Base-by-base conservation (phyloP, 208 protist species). In the Leishmania amazonensis region DNA sequence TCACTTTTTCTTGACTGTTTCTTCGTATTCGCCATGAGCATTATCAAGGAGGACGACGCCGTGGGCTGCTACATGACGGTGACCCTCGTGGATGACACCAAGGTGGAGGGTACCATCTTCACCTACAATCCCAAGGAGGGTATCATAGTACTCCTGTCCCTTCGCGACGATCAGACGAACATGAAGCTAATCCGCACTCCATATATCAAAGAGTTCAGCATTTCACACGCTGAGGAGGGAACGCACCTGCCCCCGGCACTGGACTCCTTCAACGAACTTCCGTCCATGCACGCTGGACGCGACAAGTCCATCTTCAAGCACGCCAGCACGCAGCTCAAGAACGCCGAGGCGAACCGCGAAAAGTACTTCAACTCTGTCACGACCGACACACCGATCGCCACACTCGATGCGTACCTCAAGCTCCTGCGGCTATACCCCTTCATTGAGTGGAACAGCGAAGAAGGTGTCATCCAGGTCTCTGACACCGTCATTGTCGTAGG, bases 271-370 rank as follows among this genome's bases (percentile, higher is more conserved):
- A 84, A 70, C 60, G 75, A 76, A 54, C 83, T 97, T 31, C 95
- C 95, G 4, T 94, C 95, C 17, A 96, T 97, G 93, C 89, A 94
- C 73, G 87, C 89, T n/a, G 93, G 88, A 13, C 88, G 89, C n/a
- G 91, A 91, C 75, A 93, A 95, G 80, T 96, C 94, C 47, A 93
- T 97, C 51, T 93, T 95, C 64, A 96, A 96, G 81, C 85, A 94
- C 53, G 91, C 90, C 31, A 96, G 83, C 47, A 87, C 83, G 38
- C 85, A 95, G 76, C 83, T 97, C n/a, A 94, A 95, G 73, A 77
- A 89, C 47, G 91, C 90, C 17, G 85, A 94, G 76, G 76, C 81
- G 6, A 81, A 75, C 45, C 89, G 90, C 28, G 78, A 79, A 60
- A 78, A 85, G 57, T 75, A 88, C 42, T 87, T 95, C 73, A 81